These are phyloP conservation scores for Colletotrichum sp. DNA, from an alignment of 2,329 filamentous ascomycete species.

Conservation along the genomic window DNA sequence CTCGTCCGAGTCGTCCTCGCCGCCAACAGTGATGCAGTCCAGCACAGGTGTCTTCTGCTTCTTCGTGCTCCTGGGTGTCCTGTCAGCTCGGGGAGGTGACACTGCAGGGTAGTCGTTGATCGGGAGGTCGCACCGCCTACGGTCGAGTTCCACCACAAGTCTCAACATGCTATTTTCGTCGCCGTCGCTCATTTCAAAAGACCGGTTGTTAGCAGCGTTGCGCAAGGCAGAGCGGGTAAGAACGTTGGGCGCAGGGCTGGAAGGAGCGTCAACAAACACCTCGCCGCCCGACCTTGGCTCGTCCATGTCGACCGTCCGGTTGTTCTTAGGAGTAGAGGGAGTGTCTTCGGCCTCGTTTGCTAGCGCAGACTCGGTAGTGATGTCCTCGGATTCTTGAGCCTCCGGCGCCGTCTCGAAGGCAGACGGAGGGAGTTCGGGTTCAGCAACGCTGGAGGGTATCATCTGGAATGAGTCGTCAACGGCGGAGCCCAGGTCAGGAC, in stretches of 20 bases:
- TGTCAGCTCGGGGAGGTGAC: constrained; percentile 31
- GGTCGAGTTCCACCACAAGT: constrained; percentile 55
- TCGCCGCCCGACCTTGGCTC: constrained; percentile 50
- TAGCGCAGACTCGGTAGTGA: neutral
- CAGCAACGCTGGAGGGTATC: constrained; percentile 31
- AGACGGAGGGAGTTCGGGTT: constrained; percentile 13
- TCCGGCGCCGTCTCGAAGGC: neutral
- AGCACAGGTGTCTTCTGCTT: constrained; percentile 27
- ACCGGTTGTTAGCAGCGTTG: constrained; percentile 25
- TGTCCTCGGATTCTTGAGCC: neutral
- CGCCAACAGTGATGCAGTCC: constrained; percentile 38
- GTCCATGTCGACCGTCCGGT: constrained; percentile 26
- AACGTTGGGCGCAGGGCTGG: constrained; percentile 40
- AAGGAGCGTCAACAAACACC: constrained; percentile 55
- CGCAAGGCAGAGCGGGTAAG: constrained; percentile 30
- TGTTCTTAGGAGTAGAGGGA: constrained; percentile 17
- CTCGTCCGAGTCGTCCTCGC: constrained; percentile 24
- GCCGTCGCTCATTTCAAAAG: constrained; percentile 46
- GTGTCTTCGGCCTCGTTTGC: neutral
- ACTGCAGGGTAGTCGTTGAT: constrained; percentile 25
- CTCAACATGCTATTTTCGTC: constrained; percentile 54
- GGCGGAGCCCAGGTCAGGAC: neutral
- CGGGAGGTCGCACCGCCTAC: constrained; percentile 36
- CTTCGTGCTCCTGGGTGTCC: neutral
- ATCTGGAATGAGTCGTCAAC: constrained; percentile 20